Base-by-base conservation (phyloP, 345 rosid species). In the Heritiera littoralis region DNA sequence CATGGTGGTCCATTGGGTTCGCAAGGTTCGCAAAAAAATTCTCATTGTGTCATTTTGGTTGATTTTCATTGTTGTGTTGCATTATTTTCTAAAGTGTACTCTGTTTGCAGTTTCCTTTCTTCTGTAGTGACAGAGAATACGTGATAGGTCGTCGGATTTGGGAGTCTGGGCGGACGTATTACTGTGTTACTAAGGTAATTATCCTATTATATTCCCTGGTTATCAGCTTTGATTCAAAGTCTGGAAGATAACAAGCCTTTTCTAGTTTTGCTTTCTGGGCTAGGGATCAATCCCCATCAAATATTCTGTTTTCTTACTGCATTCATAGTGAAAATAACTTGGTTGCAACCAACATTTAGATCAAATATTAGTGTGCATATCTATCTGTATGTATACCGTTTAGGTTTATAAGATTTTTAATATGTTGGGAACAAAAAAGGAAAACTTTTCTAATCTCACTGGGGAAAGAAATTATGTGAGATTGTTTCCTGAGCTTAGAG, bases 131-230 rank as follows among this genome's bases (percentile, higher is more conserved):
- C 83, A 85, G 99, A 78, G 99, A 96, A 77, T 96, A 96, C 72
- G 80, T 96, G n/a, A 90, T 96, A 30, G 95, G 98, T 72, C 95
- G 99, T 43, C 92, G 98, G 56, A 96, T 96, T 55, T 96, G 99
- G 98, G 97, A 96, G 64, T 89, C 95, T 0, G 94, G 92, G 66
- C 88, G 94, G 69, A 10, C 71, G 1, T 95, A 89, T 80, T 95
- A 93, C 86, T 95, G 98, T 78, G 86, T 95, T 65, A 93, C 99
- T 4, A 93, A 95, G 99, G 99, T 95, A 46, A 20, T 9, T 9
- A 3, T 6, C 41, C 15, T 28, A 23, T 32, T 46, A 23, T 43
- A 3, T 12, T 23, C 78, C 28, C 41, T 28, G 51, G 38, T 45
- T 72, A 18, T 52, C 43, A 32, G 40, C 41, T 32, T 15, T 72